Evolutionary conservation across 179 eudicot genomes (phyloP).

Genomic region (Vitellaria paradoxa): DNA sequence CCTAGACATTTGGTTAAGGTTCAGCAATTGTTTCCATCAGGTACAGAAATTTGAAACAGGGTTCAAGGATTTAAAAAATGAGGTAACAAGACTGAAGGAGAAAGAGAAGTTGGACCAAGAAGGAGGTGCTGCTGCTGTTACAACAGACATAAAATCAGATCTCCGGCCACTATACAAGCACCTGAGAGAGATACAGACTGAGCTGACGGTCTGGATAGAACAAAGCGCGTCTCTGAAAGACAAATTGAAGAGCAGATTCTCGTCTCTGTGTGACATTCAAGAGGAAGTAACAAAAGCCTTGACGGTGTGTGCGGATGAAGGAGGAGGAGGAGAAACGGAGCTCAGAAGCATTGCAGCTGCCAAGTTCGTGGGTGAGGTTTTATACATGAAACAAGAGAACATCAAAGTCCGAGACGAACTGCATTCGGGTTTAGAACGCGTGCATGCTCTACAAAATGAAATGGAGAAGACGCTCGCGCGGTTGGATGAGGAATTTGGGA

Average conservation of each 20-base stretch:
- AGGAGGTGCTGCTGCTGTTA: conserved; percentile 14
- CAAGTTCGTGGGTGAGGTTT: conserved; percentile 81
- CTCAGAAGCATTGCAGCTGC: conserved; percentile 84
- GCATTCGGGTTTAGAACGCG: conserved; percentile 67
- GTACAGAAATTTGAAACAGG: conserved; percentile 67
- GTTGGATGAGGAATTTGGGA: conserved; percentile 55
- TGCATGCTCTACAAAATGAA: conserved; percentile 51
- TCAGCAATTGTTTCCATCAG: conserved; percentile 67
- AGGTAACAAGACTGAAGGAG: conserved; percentile 49
- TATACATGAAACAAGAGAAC: conserved; percentile 95
- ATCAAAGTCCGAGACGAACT: conserved; percentile 74
- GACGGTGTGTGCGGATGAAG: conserved; percentile 57
- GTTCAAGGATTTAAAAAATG: conserved; percentile 56
- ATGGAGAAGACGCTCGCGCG: conserved; percentile 49
- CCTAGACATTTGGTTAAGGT: conserved; percentile 82
- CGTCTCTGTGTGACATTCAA: conserved; percentile 62
- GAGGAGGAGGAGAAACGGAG: conserved; percentile 37
- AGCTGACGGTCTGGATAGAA: conserved; percentile 65
- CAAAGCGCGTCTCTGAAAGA: conserved; percentile 60
- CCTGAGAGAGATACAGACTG: conserved; percentile 68
- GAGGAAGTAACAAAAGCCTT: conserved; percentile 58
- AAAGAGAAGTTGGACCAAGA: conserved; percentile 39
- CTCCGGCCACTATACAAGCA: conserved; percentile 70
- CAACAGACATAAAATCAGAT: conserved; percentile 48
- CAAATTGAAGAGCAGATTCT: conserved; percentile 58